Evolutionary conservation across 2,329 filamentous ascomycete species (phyloP).

Genomic region (Fusarium pininemorale): DNA sequence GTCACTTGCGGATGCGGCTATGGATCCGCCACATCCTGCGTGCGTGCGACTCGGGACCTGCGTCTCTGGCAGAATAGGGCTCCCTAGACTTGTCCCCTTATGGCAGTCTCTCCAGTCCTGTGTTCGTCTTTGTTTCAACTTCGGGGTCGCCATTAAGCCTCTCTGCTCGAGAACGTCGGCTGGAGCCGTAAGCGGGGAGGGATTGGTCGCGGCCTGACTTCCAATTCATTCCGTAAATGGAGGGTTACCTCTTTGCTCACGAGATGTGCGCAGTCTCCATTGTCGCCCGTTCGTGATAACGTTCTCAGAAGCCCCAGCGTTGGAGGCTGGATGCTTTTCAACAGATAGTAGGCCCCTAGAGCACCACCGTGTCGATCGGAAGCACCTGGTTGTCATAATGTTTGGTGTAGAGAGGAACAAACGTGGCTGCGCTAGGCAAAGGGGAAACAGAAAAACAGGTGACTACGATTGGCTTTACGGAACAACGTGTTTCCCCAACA

Average conservation of each 20-base stretch:
- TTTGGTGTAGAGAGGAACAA: slow-evolving; percentile 16
- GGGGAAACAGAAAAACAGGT: neutral
- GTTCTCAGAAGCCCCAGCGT: slow-evolving; percentile 8
- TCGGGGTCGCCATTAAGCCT: slow-evolving; percentile 26
- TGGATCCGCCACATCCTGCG: slow-evolving; percentile 6
- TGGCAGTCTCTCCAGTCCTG: neutral
- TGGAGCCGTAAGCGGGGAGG: slow-evolving; percentile 1
- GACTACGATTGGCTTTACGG: slow-evolving; percentile 10
- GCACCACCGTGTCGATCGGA: slow-evolving; percentile 15
- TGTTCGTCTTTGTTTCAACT: slow-evolving; percentile 3
- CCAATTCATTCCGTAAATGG: neutral
- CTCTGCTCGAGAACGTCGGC: slow-evolving; percentile 24
- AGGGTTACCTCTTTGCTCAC: neutral
- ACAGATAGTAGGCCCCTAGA: neutral
- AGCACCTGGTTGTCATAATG: neutral
- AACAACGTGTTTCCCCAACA: slow-evolving; percentile 9
- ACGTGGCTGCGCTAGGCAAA: slow-evolving; percentile 17
- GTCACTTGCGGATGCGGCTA: slow-evolving; percentile 1
- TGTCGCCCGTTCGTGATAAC: slow-evolving; percentile 11
- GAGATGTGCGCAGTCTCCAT: neutral
- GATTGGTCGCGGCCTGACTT: neutral
- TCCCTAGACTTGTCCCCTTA: neutral
- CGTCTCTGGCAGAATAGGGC: slow-evolving; percentile 11
- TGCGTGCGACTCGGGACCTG: slow-evolving; percentile 22
- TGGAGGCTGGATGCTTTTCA: slow-evolving; percentile 28